A percentile compares a stretch with the other conserved stretches of the same genome.
Evolutionary conservation across 768 basidiomycete genomes (phyloP).

Genomic region (Russula griseocarnosa): DNA sequence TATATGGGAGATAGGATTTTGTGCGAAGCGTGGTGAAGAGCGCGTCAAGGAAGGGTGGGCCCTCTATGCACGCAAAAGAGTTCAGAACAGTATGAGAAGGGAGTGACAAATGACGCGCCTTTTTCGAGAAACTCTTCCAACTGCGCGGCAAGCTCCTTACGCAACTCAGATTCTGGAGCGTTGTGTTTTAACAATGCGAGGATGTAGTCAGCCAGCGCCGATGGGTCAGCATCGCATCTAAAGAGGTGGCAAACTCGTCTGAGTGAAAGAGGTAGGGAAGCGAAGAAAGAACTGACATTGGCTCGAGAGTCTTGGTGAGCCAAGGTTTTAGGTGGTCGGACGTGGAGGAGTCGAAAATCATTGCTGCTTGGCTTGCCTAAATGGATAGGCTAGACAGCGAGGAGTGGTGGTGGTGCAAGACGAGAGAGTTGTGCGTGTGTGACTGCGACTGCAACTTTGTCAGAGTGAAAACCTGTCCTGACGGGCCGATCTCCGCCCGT

Average conservation of each 20-base stretch:
- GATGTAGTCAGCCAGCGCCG: conserved; percentile 90
- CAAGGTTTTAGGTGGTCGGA: conserved; percentile 73
- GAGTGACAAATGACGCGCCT: conserved; percentile 44
- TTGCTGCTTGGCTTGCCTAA: conserved; percentile 30
- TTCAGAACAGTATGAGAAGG: conserved; percentile 21
- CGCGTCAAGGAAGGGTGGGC: conserved; percentile 71
- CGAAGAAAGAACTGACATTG: conserved; percentile 54
- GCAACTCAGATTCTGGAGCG: conserved; percentile 75
- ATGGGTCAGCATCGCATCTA: conserved; percentile 96
- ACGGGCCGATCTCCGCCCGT: background rate
- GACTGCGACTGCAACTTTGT: background rate
- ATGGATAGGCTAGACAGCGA: background rate
- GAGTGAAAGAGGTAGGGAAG: conserved; percentile 11
- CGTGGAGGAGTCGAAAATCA: conserved; percentile 67
- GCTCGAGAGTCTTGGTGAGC: conserved; percentile 85
- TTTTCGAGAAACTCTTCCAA: conserved; percentile 92
- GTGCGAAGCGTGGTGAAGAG: conserved; percentile 82
- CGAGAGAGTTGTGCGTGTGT: no score
- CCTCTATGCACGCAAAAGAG: conserved; percentile 45
- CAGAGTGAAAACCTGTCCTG: no score
- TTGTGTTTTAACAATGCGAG: conserved; percentile 90
- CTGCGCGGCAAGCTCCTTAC: conserved; percentile 69
- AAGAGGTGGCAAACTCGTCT: background rate
- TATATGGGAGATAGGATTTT: conserved; percentile 81
- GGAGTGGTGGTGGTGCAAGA: background rate